Base-by-base conservation (phyloP, 164 flowering plant species). In the Kingdonia uniflora region DNA sequence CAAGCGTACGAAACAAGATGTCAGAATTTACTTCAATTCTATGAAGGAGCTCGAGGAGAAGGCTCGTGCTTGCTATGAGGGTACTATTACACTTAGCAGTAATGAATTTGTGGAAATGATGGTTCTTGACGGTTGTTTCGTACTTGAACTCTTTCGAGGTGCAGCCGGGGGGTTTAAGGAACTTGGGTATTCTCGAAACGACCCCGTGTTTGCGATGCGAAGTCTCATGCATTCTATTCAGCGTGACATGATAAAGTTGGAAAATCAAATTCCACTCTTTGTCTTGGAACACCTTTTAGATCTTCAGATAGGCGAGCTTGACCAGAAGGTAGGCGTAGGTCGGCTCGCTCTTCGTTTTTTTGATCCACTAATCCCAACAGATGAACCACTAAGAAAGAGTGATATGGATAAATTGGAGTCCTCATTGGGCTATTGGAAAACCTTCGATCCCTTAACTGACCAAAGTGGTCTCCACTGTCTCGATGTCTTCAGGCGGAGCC, bases 171-270 rank as follows among this genome's bases (percentile, higher is more conserved):
- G n/a, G n/a, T n/a, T 83, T 64, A 55, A 59, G 41, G 51, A 63
- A 14, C 78, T 83, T 1, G 86, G 86, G 10, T 83, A 83, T 57
- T 61, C 78, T 10, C 65, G 75, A 15, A 73, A 77, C 41, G 95
- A 85, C 42, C 95, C 88, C 0, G 59, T 82, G 19, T 85, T 85
- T 42, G 80, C 84, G 14, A 76, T 80, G 78, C 73, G 86, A 0
- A 83, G 88, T 15, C 59, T 75, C 12, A 80, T 85, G 83, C 82
- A 82, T 51, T 74, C 81, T 2, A 74, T 85, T 23, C 85, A 80
- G 53, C 59, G 85, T 19, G 95, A 85, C 63, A 75, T 85, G 77
- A 76, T 85, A 20, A 74, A 81, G 82, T 73, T 82, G 19, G 94
- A 85, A 66, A 85, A 85, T 42, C 94, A 85, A 64, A 39, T 85